A percentile compares a stretch with the other conserved stretches of the same genome.
These are phyloP conservation scores for Ilyonectria destructans DNA, from an alignment of 2,329 filamentous ascomycete species.

Conservation along the genomic window DNA sequence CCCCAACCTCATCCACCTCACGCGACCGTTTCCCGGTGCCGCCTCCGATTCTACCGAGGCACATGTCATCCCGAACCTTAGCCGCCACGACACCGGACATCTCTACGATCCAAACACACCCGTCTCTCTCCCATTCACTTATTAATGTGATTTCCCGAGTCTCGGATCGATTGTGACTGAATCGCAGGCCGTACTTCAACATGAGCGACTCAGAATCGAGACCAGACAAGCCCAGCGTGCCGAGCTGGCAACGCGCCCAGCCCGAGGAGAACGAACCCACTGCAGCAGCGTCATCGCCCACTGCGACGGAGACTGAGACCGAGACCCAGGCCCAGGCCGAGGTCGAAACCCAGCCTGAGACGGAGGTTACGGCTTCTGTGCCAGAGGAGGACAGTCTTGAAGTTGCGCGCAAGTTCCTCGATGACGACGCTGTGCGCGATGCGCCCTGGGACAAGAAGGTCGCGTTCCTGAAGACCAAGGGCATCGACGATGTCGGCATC, in stretches of 20 bases:
- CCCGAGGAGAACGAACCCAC: constrained; percentile 37
- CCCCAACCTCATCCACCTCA: constrained; percentile 20
- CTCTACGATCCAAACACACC: constrained; percentile 19
- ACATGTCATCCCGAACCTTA: constrained; percentile 49
- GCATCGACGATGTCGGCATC: constrained; percentile 78
- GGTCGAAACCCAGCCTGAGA: neutral
- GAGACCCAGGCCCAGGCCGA: constrained; percentile 17
- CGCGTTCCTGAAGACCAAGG: constrained; percentile 85
- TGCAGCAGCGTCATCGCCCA: constrained; percentile 36
- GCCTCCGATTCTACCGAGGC: constrained; percentile 45
- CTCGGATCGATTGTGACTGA: neutral
- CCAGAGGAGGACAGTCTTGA: constrained; percentile 60
- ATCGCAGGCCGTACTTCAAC: constrained; percentile 16
- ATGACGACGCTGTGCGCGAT: constrained; percentile 80
- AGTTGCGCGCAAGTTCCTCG: constrained; percentile 82
- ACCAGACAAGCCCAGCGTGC: constrained; percentile 45
- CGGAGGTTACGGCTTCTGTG: neutral
- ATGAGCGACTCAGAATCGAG: constrained; percentile 56
- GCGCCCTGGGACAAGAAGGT: constrained; percentile 81
- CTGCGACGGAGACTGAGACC: constrained; percentile 23
- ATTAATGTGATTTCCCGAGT: constrained; percentile 4
- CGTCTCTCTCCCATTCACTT: constrained; percentile 6
- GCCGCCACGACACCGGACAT: constrained; percentile 38
- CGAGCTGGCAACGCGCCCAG: constrained; percentile 52
- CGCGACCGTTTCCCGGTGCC: constrained; percentile 45